Conservation (phyloP, 805 yeast genomes). For the Sugiyamaella smithiae region DNA sequence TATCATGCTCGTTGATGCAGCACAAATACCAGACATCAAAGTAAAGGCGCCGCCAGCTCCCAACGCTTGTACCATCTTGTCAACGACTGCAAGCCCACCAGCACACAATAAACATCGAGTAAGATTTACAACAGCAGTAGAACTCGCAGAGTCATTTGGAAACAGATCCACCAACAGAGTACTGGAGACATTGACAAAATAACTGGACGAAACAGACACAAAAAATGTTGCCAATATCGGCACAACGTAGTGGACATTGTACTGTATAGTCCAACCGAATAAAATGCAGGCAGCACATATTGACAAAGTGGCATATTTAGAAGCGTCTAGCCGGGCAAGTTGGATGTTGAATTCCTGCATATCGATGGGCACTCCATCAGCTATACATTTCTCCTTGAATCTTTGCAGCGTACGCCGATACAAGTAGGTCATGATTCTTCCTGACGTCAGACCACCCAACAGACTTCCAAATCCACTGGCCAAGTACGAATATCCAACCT, state of each 20-base stretch:
- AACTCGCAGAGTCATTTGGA: conserved; percentile 68
- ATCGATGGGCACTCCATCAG: conserved; percentile 27
- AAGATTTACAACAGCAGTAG: conserved; percentile 69
- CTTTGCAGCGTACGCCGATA: conserved; percentile 10
- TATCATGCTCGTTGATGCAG: conserved; percentile 12
- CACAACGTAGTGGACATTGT: conserved; percentile 47
- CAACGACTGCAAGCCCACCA: conserved; percentile 62
- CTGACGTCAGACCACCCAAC: conserved; percentile 58
- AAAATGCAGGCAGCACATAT: conserved; percentile 44
- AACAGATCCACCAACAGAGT: conserved; percentile 72
- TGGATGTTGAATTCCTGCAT: conserved; percentile 53
- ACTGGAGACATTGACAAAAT: conserved; percentile 50
- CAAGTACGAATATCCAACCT: conserved; percentile 68
- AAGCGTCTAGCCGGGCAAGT: conserved; percentile 51
- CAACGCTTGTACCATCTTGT: conserved; percentile 55
- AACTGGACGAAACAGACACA: conserved; percentile 56
- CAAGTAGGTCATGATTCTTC: conserved; percentile 42
- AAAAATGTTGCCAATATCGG: conserved; percentile 58
- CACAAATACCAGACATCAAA: conserved; percentile 51
- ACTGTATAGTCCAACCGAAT: conserved; percentile 73
- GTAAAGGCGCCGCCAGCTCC: conserved; percentile 76
- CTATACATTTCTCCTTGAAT: conserved; percentile 22
- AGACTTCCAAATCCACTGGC: conserved; percentile 72
- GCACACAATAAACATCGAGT: conserved; percentile 72
- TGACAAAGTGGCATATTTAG: conserved; percentile 43